These are phyloP conservation scores for Cutaneotrichosporon cavernicola DNA, from an alignment of 1,284 basidiomycete species.

Conservation along the genomic window DNA sequence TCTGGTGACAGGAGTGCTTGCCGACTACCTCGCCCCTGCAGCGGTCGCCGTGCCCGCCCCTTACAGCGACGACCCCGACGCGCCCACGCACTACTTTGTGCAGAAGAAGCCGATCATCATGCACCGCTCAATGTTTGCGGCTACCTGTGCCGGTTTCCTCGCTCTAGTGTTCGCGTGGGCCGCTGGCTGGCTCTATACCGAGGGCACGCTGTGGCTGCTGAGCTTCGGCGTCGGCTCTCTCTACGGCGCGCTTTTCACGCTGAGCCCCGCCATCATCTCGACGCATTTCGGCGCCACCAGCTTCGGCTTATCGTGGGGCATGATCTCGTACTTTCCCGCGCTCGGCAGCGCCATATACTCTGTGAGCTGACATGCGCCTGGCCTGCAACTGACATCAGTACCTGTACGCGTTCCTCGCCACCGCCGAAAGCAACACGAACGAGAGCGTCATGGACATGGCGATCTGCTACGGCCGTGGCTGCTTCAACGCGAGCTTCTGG, in stretches of 20 bases:
- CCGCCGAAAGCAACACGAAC: slow-evolving; percentile 31
- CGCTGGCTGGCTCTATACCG: slow-evolving; percentile 38
- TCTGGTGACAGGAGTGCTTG: slow-evolving; percentile 45
- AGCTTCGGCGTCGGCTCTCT: slow-evolving; percentile 48
- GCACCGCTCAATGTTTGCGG: slow-evolving; percentile 41
- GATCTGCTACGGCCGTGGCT: slow-evolving; percentile 45
- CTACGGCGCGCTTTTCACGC: slow-evolving; percentile 52
- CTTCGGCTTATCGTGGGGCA: slow-evolving; percentile 54
- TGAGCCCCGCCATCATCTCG: slow-evolving; percentile 47
- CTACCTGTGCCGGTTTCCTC: slow-evolving; percentile 35
- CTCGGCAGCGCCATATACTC: slow-evolving; percentile 50
- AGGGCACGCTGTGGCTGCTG: slow-evolving; percentile 44
- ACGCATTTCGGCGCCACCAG: slow-evolving; percentile 52
- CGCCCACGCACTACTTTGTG: slow-evolving; percentile 36
- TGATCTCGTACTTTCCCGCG: slow-evolving; percentile 51
- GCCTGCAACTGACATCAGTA: slow-evolving; percentile 2
- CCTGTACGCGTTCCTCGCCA: slow-evolving; percentile 15
- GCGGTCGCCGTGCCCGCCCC: slow-evolving; percentile 37
- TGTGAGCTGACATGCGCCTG: slow-evolving; percentile 28
- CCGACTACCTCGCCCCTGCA: slow-evolving; percentile 49
- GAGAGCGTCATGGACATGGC: slow-evolving; percentile 29
- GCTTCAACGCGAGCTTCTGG: slow-evolving; percentile 45
- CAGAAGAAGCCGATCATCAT: slow-evolving; percentile 36
- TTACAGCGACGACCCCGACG: slow-evolving; percentile 18
- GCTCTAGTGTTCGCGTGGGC: slow-evolving; percentile 43